These are phyloP conservation scores for Trypanosoma melophagium DNA, from an alignment of 208 protist genomes.

Conservation along the genomic window DNA sequence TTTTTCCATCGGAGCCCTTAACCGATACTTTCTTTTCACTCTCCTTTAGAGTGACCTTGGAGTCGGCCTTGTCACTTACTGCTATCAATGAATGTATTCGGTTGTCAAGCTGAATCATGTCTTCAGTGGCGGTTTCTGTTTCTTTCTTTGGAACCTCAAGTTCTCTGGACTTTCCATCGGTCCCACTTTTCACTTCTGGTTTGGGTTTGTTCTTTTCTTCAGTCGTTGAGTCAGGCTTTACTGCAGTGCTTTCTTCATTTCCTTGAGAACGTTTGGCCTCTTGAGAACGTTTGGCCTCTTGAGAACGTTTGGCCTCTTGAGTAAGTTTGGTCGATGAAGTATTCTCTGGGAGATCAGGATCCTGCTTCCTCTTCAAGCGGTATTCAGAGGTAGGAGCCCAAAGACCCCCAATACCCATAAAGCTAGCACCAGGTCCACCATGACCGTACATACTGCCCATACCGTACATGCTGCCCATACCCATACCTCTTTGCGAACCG, in stretches of 20 bases:
- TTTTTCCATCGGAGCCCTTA: constrained; percentile 31
- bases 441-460: constrained; percentile 24
- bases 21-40: constrained; percentile 23
- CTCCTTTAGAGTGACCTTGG: constrained; percentile 20
- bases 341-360: not conserved
- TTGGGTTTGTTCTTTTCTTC: not conserved
- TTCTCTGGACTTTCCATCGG: constrained; percentile 1
- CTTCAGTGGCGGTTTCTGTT: not conserved
- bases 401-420: not conserved
- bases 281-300: no score
- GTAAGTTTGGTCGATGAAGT: not conserved
- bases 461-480: constrained; percentile 14
- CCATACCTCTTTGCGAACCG: constrained; percentile 20
- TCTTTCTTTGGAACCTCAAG: not conserved
- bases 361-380: not conserved
- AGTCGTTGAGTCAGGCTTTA: not conserved
- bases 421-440: constrained; percentile 25
- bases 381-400: not conserved
- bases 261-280: not conserved
- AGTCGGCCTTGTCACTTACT: not conserved
- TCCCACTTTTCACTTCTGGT: not conserved
- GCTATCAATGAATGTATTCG: constrained; percentile 12
- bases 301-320: not conserved
- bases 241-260: not conserved
- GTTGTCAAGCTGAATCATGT: not conserved